These are phyloP conservation scores for Saccharomycopsis phalli DNA, from an alignment of 1,139 yeast genomes.

Conservation along the genomic window DNA sequence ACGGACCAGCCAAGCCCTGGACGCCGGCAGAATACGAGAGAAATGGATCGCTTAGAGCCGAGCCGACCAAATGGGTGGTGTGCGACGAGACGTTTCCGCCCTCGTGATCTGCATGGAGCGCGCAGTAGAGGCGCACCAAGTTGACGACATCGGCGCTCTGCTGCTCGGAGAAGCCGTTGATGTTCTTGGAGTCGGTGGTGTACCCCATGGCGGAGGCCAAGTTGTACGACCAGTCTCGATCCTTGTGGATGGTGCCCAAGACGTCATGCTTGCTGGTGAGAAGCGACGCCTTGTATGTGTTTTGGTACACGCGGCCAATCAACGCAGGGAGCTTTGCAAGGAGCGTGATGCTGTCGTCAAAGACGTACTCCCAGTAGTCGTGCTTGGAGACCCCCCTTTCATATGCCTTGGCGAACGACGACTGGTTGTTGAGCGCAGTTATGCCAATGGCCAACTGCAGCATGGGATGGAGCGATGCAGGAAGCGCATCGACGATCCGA, in stretches of 20 bases:
- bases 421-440: slow-evolving; percentile 50
- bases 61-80: slow-evolving; percentile 36
- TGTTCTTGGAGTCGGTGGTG: slow-evolving; percentile 23
- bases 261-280: slow-evolving; percentile 26
- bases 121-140: slow-evolving; percentile 34
- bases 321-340: slow-evolving; percentile 60
- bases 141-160: slow-evolving; percentile 32
- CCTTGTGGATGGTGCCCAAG: slow-evolving; percentile 23
- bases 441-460: slow-evolving; percentile 64
- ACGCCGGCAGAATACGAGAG: slow-evolving; percentile 35
- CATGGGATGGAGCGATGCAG: slow-evolving; percentile 57
- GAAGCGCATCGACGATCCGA: slow-evolving; percentile 45
- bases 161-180: slow-evolving; percentile 22
- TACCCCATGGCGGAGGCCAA: slow-evolving; percentile 25
- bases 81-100: slow-evolving; percentile 41
- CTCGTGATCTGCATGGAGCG: slow-evolving; percentile 39
- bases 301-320: slow-evolving; percentile 60
- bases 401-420: slow-evolving; percentile 60
- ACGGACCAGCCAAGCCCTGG: slow-evolving; percentile 37
- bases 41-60: slow-evolving; percentile 34
- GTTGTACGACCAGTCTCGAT: slow-evolving; percentile 27
- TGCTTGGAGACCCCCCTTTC: slow-evolving; percentile 58
- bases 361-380: slow-evolving; percentile 62
- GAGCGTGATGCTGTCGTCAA: slow-evolving; percentile 55
- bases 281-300: slow-evolving; percentile 36